Base-by-base conservation (phyloP, 2,329 filamentous ascomycete genomes). In the Samsoniella hepiali region DNA sequence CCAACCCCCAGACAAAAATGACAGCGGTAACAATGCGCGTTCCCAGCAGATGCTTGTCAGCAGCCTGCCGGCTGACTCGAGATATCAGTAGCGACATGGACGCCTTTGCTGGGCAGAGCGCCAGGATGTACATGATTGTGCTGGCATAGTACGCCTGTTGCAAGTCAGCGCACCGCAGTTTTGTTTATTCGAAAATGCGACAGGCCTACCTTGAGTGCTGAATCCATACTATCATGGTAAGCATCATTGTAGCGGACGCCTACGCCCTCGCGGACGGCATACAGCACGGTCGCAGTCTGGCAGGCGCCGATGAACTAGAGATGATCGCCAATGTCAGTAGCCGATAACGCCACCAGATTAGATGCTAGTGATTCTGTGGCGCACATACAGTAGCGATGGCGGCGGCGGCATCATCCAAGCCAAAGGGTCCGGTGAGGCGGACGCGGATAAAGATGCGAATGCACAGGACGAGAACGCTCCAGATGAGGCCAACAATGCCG, bases 41-140 rank as follows among this genome's bases (percentile, higher is more conserved):
- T 2, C 53, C 62, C 3, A 66, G 36, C 9, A 65, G 47, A 17
- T 66, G 63, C 22, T 62, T 61, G n/a, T 56, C 59, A 9, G 54
- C 63, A 36, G 58, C 58, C 13, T 67, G 50, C 32, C 64, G 56
- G 5, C 63, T 65, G 13, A 67, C 65, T 34, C 66, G 59, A 1
- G 65, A 49, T 15, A 67, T 66, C 29, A 67, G 56, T 10, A 67
- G 59, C 11, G 63, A 65, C 66, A 67, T 67, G 62, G 65, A 64
- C 54, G 65, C 61, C 50, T 67, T 67, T 9, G 66, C 63, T 31
- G 50, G 40, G 59, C 66, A 66, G 22, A 67, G 61, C 1, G 65
- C 65, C 13, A 65, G 22, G 3, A 67, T 65, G 47, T 67, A 67
- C 32, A 66, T 22, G n/a, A 67, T 42, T n/a, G 60, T 63, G 47